Conservation (phyloP, 495 filamentous ascomycete species). For the Apodospora peruviana region DNA sequence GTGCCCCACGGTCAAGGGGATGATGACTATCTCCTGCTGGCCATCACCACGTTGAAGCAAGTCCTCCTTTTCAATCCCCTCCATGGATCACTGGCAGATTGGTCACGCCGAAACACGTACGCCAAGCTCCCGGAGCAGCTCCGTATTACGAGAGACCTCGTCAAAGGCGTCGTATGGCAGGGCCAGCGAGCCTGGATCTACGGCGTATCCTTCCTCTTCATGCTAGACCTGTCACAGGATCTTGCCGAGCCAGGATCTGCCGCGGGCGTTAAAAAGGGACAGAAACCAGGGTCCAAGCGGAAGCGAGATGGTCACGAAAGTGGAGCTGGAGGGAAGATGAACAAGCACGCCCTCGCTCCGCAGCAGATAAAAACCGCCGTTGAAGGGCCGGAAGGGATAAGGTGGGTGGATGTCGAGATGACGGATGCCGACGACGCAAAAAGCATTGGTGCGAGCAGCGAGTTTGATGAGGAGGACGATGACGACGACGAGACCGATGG, state of each 20-base stretch:
- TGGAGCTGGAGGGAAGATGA: slow-evolving; percentile 57
- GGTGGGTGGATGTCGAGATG: slow-evolving; percentile 33
- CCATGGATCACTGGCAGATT: slow-evolving; percentile 68
- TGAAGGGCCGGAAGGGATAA: slow-evolving; percentile 39
- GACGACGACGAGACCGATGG: slow-evolving; percentile 33
- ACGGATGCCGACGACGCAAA: slow-evolving; percentile 36
- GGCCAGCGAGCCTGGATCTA: slow-evolving; percentile 76
- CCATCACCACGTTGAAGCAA: slow-evolving; percentile 69
- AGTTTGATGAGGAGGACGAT: slow-evolving; percentile 39
- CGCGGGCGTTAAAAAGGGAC: slow-evolving; percentile 11
- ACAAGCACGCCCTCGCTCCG: slow-evolving; percentile 34
- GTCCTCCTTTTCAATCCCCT: slow-evolving; percentile 72
- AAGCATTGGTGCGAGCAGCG: slow-evolving; percentile 29
- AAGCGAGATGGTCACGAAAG: slow-evolving; percentile 45
- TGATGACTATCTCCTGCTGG: slow-evolving; percentile 58
- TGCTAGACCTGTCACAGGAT: slow-evolving; percentile 80
- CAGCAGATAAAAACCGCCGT: slow-evolving; percentile 25
- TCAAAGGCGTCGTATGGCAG: slow-evolving; percentile 85
- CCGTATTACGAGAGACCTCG: slow-evolving; percentile 62
- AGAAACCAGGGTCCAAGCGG: slow-evolving; percentile 43
- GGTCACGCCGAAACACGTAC: slow-evolving; percentile 79
- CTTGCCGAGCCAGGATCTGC: slow-evolving; percentile 40
- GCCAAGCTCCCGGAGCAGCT: slow-evolving; percentile 68
- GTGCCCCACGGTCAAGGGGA: slow-evolving; percentile 6
- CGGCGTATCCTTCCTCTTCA: slow-evolving; percentile 79